Percentiles rank a stretch among this genome's conserved stretches.
These are phyloP conservation scores for Botryotinia convoluta DNA, from an alignment of 2,329 filamentous ascomycete genomes.

Conservation along the genomic window DNA sequence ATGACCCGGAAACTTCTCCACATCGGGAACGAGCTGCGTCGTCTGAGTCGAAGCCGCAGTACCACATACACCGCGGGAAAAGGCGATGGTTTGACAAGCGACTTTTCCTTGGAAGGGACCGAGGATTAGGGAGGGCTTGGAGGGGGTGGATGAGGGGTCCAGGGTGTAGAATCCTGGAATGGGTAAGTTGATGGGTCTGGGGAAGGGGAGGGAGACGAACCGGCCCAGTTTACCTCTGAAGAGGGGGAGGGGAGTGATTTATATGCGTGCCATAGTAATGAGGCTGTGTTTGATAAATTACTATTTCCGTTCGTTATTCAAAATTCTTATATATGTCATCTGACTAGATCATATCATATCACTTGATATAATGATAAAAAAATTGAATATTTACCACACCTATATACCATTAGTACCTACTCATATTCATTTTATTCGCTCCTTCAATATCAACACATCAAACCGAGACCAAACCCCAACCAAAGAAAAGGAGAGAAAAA, in stretches of 20 bases:
- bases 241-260: conserved; percentile 68
- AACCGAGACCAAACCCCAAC: too few species aligned
- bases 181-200: not conserved
- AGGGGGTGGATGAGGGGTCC: conserved; percentile 43
- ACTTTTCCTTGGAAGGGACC: conserved; percentile 79
- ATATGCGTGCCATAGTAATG: conserved; percentile 76
- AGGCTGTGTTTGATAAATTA: conserved; percentile 73
- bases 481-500: not conserved
- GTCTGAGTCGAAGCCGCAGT: conserved; percentile 57
- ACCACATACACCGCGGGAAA: conserved; percentile 74
- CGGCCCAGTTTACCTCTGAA: conserved; percentile 72
- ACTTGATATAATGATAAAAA: not conserved
- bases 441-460: not conserved
- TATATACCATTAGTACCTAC: not conserved
- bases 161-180: conserved; percentile 68
- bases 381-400: conserved; percentile 4
- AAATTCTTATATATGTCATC: not conserved
- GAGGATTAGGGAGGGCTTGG: conserved; percentile 64
- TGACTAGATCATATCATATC: conserved; percentile 2
- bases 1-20: conserved; percentile 73
- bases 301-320: conserved; percentile 42
- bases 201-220: conserved; percentile 40
- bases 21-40: conserved; percentile 68
- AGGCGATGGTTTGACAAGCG: conserved; percentile 74
- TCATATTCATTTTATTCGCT: not conserved